Evolutionary conservation across 2,329 filamentous ascomycete genomes (phyloP), one percentile per base, ranked within the genome.

Genomic region (Ceratocystis harringtonii): DNA sequence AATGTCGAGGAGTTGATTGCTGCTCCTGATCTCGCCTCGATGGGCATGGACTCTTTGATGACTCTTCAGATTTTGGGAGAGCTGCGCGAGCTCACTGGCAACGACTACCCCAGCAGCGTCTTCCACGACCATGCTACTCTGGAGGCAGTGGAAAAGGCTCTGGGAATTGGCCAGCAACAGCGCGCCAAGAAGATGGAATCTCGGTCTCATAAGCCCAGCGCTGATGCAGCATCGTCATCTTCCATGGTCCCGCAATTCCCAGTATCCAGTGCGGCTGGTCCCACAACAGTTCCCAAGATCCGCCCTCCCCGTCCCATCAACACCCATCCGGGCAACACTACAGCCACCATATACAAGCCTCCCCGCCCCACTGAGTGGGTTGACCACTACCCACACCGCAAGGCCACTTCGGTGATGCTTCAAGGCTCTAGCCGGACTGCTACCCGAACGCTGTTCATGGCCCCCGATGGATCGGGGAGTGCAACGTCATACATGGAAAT

Each of bases 111-210:
- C 1, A 78, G 78, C 1, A 83, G 86, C 68, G 81, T 87, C 66
- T 78, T 88, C 63, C 78, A 81, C 15, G 78, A 80, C 69, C 85
- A 86, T 71, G 78, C 81, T 8, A 83, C 82, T 2, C 81, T 88
- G 61, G 81, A 83, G 69, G 83, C 86, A 68, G 83, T 88, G 66
- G 85, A 88, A 73, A 81, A 80, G 65, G 80, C 81, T 44, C 80
- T 89, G 2, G 85, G 83, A 64, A 75, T 81, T 32, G 73, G 73
- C n/a, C 72, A 75, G 28, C 72, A 75, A 25, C 72, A 75, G 28
- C 74, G 74, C 65, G 75, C 76, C 50, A 76, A 77, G 73, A 67
- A 55, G 48, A 60, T 71, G 6, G 41, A 72, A 28, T 66, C 72
- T 28, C 68, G 72, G 25, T 66, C 72, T 32, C 68, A 70, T 0